phyloP scores from a whole-genome alignment of 148 eudicot genomes.

The Silene conica region DNA sequence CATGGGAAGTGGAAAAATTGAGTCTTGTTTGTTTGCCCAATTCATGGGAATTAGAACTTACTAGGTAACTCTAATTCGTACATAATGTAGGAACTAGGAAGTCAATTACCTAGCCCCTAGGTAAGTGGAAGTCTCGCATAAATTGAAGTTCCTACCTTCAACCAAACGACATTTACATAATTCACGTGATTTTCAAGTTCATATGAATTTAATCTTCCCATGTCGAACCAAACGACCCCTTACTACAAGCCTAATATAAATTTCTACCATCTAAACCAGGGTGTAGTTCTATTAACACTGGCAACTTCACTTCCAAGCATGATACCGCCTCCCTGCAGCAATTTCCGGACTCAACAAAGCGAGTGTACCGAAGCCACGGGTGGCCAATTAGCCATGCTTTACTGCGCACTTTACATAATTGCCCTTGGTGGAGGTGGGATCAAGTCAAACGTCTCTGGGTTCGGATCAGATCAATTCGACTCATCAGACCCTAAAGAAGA shows the following conservation, averaged over 20 bases:
- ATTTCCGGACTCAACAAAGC: slow-evolving; percentile 31
- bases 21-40: too few relatives aligned
- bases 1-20: too few relatives aligned
- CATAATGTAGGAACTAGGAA: too few relatives aligned
- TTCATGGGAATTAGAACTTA: too few relatives aligned
- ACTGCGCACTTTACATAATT: slow-evolving; percentile 71
- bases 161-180: too few relatives aligned
- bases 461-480: slow-evolving; percentile 94
- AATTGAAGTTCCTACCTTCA: too few relatives aligned
- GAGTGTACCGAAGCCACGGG: slow-evolving; percentile 62
- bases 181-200: too few relatives aligned
- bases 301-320: slow-evolving; percentile 75
- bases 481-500: slow-evolving; percentile 67
- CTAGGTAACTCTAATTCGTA: too few relatives aligned
- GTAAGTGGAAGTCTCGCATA: too few relatives aligned
- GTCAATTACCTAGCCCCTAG: too few relatives aligned
- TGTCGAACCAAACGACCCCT: too few relatives aligned
- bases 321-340: slow-evolving; percentile 79
- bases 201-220: too few relatives aligned
- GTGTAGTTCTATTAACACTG: slow-evolving; percentile 64
- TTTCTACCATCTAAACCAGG: slow-evolving; percentile 36
- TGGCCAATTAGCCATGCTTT: slow-evolving; percentile 67
- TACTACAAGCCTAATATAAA: neutral
- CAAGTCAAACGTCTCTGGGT: slow-evolving; percentile 93
- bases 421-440: slow-evolving; percentile 96